Base-by-base conservation (phyloP, 129 eudicot genomes). In the Flaveria bidentis region DNA sequence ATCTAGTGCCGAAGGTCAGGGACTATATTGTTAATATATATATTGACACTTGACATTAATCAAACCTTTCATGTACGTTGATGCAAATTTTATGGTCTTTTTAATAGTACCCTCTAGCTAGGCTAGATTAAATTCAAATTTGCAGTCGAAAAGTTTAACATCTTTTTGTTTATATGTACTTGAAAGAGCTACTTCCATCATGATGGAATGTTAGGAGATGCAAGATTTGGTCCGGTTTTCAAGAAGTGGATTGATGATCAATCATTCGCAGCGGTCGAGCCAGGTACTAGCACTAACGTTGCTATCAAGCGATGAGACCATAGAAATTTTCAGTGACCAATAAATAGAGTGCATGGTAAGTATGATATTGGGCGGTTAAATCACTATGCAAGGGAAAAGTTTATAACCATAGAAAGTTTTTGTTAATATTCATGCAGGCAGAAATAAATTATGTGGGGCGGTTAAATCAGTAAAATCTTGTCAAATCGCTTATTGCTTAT, bases 171-270 rank as follows among this genome's bases (percentile, higher is more conserved):
- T 83, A 25, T 77, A 71, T 50, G 87, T 82, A n/a, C 83, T 89
- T 18, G 84, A 66, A 72, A 33, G 74, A n/a, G 89, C 91, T 50
- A 89, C 50, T 89, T 89, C 55, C 87, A 88, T 9, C 91, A 91
- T 1, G 95, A 89, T 81, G 84, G 88, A 78, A 89, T 86, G 69
- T 77, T 89, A 66, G 91, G 95, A 67, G 91, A 89, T 82, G 91
- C 91, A 39, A 91, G 89, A 2, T 86, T 89, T 33, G 95, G 95
- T 45, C 84, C 89, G 50, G 95, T 89, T 11, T 89, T 82, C n/a
- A n/a, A n/a, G n/a, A n/a, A n/a, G n/a, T n/a, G n/a, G n/a, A 80
- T 89, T 41, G 89, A 89, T 82, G 85, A 89, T 74, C 82, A 86
- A 28, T 82, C 89, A 13, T 83, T 84, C 18, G 63, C 88, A 57